Conservation (phyloP, 306 rosid genomes). For the Gynostemma pentaphyllum region DNA sequence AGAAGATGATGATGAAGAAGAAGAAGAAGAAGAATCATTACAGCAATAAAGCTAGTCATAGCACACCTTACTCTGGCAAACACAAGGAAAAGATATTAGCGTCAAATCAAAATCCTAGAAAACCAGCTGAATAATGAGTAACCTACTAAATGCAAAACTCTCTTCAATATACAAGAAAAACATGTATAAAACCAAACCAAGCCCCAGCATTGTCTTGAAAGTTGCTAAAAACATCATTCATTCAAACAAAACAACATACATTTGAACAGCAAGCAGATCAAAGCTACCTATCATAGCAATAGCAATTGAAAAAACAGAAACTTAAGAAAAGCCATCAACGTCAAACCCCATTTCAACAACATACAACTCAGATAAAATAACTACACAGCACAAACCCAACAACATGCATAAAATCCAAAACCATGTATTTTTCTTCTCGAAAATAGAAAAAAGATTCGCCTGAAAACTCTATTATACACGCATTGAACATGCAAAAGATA, state of each 20-base stretch:
- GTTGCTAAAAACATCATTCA: conserved; percentile 17
- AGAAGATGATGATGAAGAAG: conserved; percentile 9
- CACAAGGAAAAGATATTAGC: conserved; percentile 10
- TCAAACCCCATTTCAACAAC: conserved; percentile 23
- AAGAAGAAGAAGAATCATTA: too few species aligned
- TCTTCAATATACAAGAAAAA: neutral
- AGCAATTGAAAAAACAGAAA: neutral
- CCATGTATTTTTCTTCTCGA: conserved; percentile 16
- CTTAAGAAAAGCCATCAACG: conserved; percentile 46
- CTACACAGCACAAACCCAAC: conserved; percentile 3
- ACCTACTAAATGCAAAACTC: neutral
- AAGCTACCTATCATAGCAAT: neutral
- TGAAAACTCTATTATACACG: conserved; percentile 10
- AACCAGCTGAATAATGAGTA: neutral
- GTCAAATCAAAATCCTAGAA: conserved; percentile 25
- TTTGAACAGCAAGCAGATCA: conserved; percentile 11
- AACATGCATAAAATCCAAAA: conserved; percentile 29
- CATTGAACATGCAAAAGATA: conserved; percentile 28
- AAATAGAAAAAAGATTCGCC: conserved; percentile 11
- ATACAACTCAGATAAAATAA: conserved; percentile 14
- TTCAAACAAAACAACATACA: conserved; percentile 70
- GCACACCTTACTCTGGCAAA: conserved; percentile 32
- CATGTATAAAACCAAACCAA: neutral
- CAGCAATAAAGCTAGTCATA: too few species aligned
- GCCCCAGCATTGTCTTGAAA: neutral